phyloP scores from a whole-genome alignment of 371 early-diverging fungal genomes.

The Blakeslea trispora region DNA sequence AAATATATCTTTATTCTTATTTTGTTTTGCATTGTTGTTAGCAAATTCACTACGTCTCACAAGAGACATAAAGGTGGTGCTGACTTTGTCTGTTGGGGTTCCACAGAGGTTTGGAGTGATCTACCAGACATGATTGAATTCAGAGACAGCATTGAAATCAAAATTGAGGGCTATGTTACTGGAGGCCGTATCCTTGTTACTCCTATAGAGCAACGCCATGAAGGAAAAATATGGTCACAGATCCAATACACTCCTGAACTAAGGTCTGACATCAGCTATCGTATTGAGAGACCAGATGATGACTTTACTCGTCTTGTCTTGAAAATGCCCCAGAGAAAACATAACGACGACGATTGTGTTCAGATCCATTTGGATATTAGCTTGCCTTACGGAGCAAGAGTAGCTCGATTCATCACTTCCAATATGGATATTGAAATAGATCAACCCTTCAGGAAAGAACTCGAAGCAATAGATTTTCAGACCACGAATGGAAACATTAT shows the following conservation, averaged over 20 bases:
- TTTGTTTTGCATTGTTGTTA: too few species aligned
- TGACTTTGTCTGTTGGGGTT: constrained; percentile 7
- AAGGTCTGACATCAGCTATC: constrained; percentile 6
- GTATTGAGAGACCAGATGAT: constrained; percentile 1
- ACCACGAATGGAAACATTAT: constrained; percentile 5
- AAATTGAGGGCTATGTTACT: constrained; percentile 11
- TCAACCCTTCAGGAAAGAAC: not conserved
- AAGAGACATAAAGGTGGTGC: too few species aligned
- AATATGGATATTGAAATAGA: constrained; percentile 11
- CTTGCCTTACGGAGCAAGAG: constrained; percentile 12
- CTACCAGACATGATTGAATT: constrained; percentile 16
- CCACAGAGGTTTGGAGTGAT: constrained; percentile 9
- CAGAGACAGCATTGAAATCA: constrained; percentile 9
- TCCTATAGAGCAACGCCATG: constrained; percentile 13
- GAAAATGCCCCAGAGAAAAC: constrained; percentile 8
- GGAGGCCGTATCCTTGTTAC: constrained; percentile 6
- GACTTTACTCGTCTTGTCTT: constrained; percentile 4
- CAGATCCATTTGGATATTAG: constrained; percentile 15
- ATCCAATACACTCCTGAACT: constrained; percentile 4
- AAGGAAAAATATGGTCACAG: constrained; percentile 5
- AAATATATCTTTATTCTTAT: too few species aligned
- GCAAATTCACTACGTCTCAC: too few species aligned
- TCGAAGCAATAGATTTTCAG: not conserved
- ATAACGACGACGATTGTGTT: constrained; percentile 11
- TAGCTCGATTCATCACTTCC: not conserved